Evolutionary conservation across 2,329 filamentous ascomycete species (phyloP).

Genomic region (Phialophora macrospora): DNA sequence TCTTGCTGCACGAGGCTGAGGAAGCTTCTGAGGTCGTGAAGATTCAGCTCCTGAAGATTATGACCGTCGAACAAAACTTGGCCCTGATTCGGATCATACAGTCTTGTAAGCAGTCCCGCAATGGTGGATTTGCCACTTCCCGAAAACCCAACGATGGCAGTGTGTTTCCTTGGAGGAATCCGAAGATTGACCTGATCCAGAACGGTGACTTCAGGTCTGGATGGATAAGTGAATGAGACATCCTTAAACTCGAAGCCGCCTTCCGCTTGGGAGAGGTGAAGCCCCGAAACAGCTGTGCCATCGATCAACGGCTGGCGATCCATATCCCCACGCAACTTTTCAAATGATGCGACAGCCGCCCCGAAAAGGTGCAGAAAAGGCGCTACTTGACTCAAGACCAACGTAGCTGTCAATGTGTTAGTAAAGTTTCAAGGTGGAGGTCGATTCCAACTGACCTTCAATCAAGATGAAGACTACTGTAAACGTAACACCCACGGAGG

Average conservation of each 20-base stretch:
- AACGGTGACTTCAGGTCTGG: conserved; percentile 44
- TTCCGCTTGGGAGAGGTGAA: conserved; percentile 2
- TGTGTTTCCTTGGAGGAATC: conserved; percentile 46
- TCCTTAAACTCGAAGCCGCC: conserved; percentile 44
- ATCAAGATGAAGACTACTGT: conserved; percentile 22
- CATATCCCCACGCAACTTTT: conserved; percentile 64
- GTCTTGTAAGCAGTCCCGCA: conserved; percentile 45
- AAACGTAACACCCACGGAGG: conserved; percentile 12
- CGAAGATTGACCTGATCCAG: conserved; percentile 43
- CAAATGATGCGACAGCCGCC: conserved; percentile 59
- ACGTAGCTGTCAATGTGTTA: conserved; percentile 43
- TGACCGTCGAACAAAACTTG: conserved; percentile 42
- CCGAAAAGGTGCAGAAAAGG: conserved; percentile 58
- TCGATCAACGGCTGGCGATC: conserved; percentile 57
- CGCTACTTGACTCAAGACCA: conserved; percentile 48
- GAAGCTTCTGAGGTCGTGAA: conserved; percentile 44
- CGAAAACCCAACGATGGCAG: conserved; percentile 56
- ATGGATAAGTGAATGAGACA: conserved; percentile 46
- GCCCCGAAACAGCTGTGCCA: conserved; percentile 14
- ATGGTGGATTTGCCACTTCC: conserved; percentile 60
- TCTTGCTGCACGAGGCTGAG: conserved; percentile 57
- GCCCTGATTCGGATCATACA: conserved; percentile 46
- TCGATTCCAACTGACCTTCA: conserved; percentile 11
- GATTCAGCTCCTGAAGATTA: conserved; percentile 36
- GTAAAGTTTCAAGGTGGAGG: neutral